These are phyloP conservation scores for Closterium sp. DNA, from an alignment of 139 green algal genomes.

Conservation along the genomic window DNA sequence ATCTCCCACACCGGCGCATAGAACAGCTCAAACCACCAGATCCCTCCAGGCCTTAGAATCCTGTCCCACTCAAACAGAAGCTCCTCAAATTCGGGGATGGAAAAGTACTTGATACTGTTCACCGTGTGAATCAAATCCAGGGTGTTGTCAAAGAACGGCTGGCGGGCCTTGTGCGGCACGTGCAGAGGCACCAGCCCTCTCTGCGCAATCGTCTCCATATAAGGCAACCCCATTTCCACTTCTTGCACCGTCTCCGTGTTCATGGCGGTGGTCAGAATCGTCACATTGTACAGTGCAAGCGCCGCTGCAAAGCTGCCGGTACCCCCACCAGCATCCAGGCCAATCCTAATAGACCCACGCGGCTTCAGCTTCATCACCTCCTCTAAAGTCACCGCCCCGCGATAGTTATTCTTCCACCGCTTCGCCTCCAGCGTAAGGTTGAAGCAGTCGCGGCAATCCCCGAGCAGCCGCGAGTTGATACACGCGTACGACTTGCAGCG, in stretches of 20 bases:
- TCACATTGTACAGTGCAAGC: constrained; percentile 31
- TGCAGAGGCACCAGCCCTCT: constrained; percentile 29
- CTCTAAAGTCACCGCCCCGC: not conserved
- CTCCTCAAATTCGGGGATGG: constrained; percentile 44
- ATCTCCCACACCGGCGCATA: constrained; percentile 35
- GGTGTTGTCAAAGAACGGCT: constrained; percentile 42
- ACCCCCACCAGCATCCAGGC: constrained; percentile 35
- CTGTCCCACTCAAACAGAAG: constrained; percentile 42
- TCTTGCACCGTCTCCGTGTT: constrained; percentile 33
- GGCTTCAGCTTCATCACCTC: constrained; percentile 6
- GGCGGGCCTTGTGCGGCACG: constrained; percentile 32
- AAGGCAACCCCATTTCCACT: constrained; percentile 12
- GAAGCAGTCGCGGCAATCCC: constrained; percentile 11
- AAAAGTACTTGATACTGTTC: constrained; percentile 42
- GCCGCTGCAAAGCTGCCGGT: constrained; percentile 36
- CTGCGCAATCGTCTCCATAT: constrained; percentile 42
- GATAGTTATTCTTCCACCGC: not conserved
- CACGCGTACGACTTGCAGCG: not conserved
- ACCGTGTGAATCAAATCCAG: constrained; percentile 39
- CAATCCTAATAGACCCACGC: constrained; percentile 7
- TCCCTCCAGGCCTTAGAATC: constrained; percentile 29
- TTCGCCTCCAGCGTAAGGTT: constrained; percentile 4
- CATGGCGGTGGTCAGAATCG: constrained; percentile 40
- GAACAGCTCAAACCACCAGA: constrained; percentile 47
- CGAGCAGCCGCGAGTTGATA: not conserved